phyloP scores from a whole-genome alignment of 129 eudicot species.

The Helianthus annuus region HanXRQr2.0-SUNRISE NC_035436.2:53618083-53618582 shows the following conservation, averaged over 20 bases:
- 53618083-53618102: not conserved
- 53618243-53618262: slow-evolving; percentile 2
- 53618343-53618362: slow-evolving; percentile 10
- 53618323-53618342: slow-evolving; percentile 37
- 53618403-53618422: not conserved
- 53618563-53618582: not conserved
- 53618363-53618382: not conserved
- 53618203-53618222: slow-evolving; percentile 28
- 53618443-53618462: not conserved
- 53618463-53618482: not conserved
- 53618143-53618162: slow-evolving; percentile 19
- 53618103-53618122: slow-evolving; percentile 2
- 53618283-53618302: slow-evolving; percentile 30
- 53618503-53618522: not conserved
- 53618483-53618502: not conserved
- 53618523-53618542: not conserved
- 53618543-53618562: not conserved
- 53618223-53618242: slow-evolving; percentile 1
- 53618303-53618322: slow-evolving; percentile 9
- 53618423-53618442: not conserved
- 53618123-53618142: slow-evolving; percentile 4
- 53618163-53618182: slow-evolving; percentile 24
- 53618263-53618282: not conserved
- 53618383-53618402: not conserved
- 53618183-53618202: slow-evolving; percentile 27